phyloP scores from a whole-genome alignment of 371 early-diverging fungal species.

The Haplosporangium sp. region DNA sequence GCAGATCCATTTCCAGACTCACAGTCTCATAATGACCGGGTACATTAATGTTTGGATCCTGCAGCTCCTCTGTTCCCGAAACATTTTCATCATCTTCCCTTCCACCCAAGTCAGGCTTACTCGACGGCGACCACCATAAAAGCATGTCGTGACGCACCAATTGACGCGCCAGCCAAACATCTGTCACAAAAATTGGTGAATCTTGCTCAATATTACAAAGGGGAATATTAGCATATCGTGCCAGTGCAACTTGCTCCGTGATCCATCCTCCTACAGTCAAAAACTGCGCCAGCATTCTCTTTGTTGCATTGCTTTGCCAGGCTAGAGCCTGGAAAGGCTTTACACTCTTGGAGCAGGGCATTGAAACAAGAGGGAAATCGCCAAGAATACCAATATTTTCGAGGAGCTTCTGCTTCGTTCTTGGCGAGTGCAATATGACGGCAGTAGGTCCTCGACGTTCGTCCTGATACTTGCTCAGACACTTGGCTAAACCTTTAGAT shows the following conservation, averaged over 20 bases:
- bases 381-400: constrained; percentile 67
- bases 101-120: constrained; percentile 92
- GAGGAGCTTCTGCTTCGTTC: constrained; percentile 59
- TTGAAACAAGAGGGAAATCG: constrained; percentile 75
- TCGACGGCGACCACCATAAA: constrained; percentile 90
- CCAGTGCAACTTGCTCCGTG: constrained; percentile 77
- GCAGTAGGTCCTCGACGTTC: constrained; percentile 76
- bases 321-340: constrained; percentile 81
- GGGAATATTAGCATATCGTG: constrained; percentile 90
- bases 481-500: constrained; percentile 48
- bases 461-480: constrained; percentile 65
- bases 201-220: constrained; percentile 91
- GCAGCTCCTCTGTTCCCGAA: constrained; percentile 63
- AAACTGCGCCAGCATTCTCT: constrained; percentile 79
- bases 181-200: constrained; percentile 81
- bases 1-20: constrained; percentile 88
- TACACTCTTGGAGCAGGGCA: constrained; percentile 68
- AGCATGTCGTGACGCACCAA: constrained; percentile 81
- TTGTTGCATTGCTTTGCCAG: constrained; percentile 83
- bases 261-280: constrained; percentile 80
- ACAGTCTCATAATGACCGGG: constrained; percentile 84
- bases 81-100: constrained; percentile 84
- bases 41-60: constrained; percentile 76
- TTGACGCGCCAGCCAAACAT: constrained; percentile 86
- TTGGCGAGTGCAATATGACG: constrained; percentile 74